A percentile compares a stretch with the other conserved stretches of the same genome.
phyloP scores from a whole-genome alignment of 2,329 filamentous ascomycete genomes.

The Beauveria sp. region DNA sequence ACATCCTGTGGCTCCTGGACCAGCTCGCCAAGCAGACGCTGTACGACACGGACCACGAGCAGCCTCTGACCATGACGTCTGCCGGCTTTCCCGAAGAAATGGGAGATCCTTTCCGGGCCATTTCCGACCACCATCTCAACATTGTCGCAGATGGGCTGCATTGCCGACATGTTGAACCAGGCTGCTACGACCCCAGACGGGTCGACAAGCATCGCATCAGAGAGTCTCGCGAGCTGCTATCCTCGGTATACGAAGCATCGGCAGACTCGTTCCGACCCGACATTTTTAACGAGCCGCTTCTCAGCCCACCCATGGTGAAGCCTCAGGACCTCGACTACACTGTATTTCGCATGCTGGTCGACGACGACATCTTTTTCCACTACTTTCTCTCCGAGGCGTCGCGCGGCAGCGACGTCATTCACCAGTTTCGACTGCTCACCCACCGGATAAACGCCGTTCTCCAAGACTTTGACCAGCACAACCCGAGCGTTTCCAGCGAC shows the following conservation, averaged over 20 bases:
- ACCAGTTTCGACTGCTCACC: slow-evolving; percentile 41
- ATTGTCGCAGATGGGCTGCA: slow-evolving; percentile 45
- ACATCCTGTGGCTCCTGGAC: slow-evolving; percentile 49
- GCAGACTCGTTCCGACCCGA: slow-evolving; percentile 40
- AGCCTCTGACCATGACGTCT: slow-evolving; percentile 34
- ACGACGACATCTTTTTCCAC: slow-evolving; percentile 47
- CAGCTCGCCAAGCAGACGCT: slow-evolving; percentile 41
- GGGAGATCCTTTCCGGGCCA: slow-evolving; percentile 39
- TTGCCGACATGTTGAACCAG: slow-evolving; percentile 33
- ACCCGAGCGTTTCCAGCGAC: slow-evolving; percentile 6
- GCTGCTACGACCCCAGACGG: slow-evolving; percentile 21
- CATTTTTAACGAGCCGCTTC: slow-evolving; percentile 33
- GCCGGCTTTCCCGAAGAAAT: slow-evolving; percentile 39
- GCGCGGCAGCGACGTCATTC: slow-evolving; percentile 36
- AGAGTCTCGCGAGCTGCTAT: slow-evolving; percentile 45
- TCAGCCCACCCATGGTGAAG: slow-evolving; percentile 23
- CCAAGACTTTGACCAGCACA: slow-evolving; percentile 31
- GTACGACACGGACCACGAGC: slow-evolving; percentile 26
- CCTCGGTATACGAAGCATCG: slow-evolving; percentile 32
- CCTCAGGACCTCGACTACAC: slow-evolving; percentile 40
- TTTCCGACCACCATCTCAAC: slow-evolving; percentile 44
- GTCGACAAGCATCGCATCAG: slow-evolving; percentile 33
- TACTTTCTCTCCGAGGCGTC: slow-evolving; percentile 41
- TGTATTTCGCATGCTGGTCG: slow-evolving; percentile 45
- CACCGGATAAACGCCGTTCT: slow-evolving; percentile 42